Evolutionary conservation across 306 rosid species (phyloP), one percentile per base, ranked within the genome.

Genomic region (Casuarina glauca): DNA sequence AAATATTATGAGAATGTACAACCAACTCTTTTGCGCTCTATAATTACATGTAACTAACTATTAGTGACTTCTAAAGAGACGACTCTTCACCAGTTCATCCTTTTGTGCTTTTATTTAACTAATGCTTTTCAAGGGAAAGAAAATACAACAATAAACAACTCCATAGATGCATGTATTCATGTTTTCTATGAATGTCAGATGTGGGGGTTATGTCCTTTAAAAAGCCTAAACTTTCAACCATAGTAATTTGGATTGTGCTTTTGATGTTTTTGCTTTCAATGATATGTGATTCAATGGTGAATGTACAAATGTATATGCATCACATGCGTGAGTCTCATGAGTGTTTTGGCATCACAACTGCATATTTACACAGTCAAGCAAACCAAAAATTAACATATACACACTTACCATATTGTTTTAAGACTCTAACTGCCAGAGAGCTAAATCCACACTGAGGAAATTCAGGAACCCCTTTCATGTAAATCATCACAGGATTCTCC

Each of bases 361-460:
- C 16, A 52, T 52, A 19, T 16, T 7, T 57, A 57, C 38, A 9
- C 32, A 55, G 12, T 58, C 12, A 58, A 36, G 26, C 71, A 17
- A 12, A 69, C 32, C 42, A 36, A 15, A 42, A 66, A 8, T 1
- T 17, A 63, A 76, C 42, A 48, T 48, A 19, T 9, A 19, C 38
- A 62, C 3, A 81, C 93, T 72, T 74, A 91, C 97, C 62, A 76
- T 91, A 90, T 6, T 17, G 89, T 49, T 86, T 85, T 72, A 93
- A 82, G 54, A 91, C 92, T 82, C 87, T 88, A 38, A 91, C 92
- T 43, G 97, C 98, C 42, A 93, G 91, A 46, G 92, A 85, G 84
- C 97, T 91, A 76, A 91, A 93, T 60, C 98, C 93, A 81, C 98
- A 93, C 69, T 87, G 92, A 64, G 97, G 97, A 78, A 78, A 71